Conservation (phyloP, 352 stramenopile species). For the Phytophthora tentaculata region DNA sequence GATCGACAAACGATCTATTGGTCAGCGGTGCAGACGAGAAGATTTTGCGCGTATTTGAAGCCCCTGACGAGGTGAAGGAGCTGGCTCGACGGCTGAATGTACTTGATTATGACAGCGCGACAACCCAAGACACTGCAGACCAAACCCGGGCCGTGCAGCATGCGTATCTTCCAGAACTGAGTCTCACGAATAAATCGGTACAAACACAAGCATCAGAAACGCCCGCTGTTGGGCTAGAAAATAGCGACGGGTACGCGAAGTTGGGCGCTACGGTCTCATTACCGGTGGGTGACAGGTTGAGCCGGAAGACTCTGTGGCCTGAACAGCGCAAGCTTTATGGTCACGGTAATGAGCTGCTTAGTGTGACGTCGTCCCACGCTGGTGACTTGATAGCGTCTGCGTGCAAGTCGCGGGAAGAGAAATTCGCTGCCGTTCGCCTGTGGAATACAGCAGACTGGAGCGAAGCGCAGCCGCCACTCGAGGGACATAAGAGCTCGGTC, state of each 20-base stretch:
- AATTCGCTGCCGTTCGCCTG: constrained; percentile 65
- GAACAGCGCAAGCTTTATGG: constrained; percentile 82
- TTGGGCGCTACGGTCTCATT: constrained; percentile 32
- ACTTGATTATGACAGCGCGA: background rate
- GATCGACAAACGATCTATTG: constrained; percentile 49
- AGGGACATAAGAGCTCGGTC: constrained; percentile 81
- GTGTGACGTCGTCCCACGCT: constrained; percentile 59
- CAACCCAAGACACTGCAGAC: constrained; percentile 2
- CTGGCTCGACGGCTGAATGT: constrained; percentile 38
- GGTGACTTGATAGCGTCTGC: constrained; percentile 66
- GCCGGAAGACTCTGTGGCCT: constrained; percentile 77
- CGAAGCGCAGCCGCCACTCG: constrained; percentile 47
- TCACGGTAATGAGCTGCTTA: constrained; percentile 82
- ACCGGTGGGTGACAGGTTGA: constrained; percentile 67
- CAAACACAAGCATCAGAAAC: constrained; percentile 16
- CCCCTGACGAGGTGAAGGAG: constrained; percentile 53
- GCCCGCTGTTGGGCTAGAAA: background rate
- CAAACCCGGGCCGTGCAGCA: constrained; percentile 39
- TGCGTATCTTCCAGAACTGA: constrained; percentile 78
- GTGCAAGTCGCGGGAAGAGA: constrained; percentile 80
- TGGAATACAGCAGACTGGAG: constrained; percentile 72
- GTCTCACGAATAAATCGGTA: constrained; percentile 73
- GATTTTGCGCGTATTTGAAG: constrained; percentile 80
- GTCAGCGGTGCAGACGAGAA: constrained; percentile 86
- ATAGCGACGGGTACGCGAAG: constrained; percentile 37